These are phyloP conservation scores for Pseudocercospora pini-densiflorae DNA, from an alignment of 2,329 filamentous ascomycete genomes.

Conservation along the genomic window DNA sequence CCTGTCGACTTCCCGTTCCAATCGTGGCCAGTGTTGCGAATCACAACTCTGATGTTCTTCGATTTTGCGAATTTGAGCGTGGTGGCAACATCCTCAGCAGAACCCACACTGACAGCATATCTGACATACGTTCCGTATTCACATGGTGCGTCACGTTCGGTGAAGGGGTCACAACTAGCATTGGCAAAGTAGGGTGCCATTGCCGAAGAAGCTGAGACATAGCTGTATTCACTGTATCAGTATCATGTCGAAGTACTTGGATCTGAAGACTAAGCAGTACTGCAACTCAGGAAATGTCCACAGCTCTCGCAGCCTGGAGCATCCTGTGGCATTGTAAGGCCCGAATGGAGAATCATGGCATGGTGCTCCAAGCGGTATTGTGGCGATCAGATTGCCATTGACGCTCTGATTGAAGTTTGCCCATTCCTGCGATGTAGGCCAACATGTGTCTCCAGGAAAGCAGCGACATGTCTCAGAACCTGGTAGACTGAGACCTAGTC, in stretches of 20 bases:
- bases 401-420: conserved; percentile 57
- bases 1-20: conserved; percentile 64
- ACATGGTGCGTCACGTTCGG: conserved; percentile 42
- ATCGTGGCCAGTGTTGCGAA: conserved; percentile 19
- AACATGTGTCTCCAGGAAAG: conserved; percentile 59
- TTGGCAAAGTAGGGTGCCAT: conserved; percentile 48
- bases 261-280: conserved; percentile 32
- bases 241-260: neutral
- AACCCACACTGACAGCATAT: conserved; percentile 36
- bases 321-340: conserved; percentile 51
- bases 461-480: conserved; percentile 46
- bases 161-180: conserved; percentile 50
- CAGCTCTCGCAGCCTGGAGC: conserved; percentile 44
- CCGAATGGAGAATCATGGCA: conserved; percentile 54
- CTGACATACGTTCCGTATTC: conserved; percentile 50
- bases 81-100: conserved; percentile 30
- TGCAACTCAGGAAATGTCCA: conserved; percentile 55
- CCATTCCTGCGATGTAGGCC: conserved; percentile 58
- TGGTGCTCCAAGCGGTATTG: conserved; percentile 56
- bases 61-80: conserved; percentile 46
- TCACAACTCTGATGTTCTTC: conserved; percentile 7
- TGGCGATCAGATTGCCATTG: conserved; percentile 56
- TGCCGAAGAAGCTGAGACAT: conserved; percentile 43
- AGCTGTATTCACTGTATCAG: conserved; percentile 11
- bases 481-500: neutral